Percentiles rank a stretch among this genome's conserved stretches.
Conservation (phyloP, 1,139 yeast species). For the Magnusiomyces magnusii region DNA sequence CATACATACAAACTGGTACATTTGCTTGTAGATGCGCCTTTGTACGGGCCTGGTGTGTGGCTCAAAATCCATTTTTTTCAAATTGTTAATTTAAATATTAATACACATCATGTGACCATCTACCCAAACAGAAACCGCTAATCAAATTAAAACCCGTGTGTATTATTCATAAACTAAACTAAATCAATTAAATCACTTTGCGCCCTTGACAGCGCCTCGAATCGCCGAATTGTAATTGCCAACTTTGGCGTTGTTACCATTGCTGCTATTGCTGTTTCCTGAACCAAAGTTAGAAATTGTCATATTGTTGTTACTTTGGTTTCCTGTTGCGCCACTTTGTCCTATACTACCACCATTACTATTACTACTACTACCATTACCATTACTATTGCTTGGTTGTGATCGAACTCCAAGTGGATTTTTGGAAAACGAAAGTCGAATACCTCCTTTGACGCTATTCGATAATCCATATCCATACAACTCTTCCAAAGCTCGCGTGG, state of each 20-base stretch:
- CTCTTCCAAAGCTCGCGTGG: conserved; percentile 89
- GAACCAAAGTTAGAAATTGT: background rate
- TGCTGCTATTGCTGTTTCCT: background rate
- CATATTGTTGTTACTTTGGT: background rate
- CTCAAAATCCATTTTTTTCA: no score
- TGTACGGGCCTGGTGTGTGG: no score
- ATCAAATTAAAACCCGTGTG: no score
- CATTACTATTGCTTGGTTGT: conserved; percentile 23
- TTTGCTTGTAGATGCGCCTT: no score
- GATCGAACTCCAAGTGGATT: conserved; percentile 89
- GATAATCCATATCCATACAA: conserved; percentile 76
- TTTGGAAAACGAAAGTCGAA: conserved; percentile 85
- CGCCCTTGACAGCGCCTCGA: background rate
- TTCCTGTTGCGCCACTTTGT: background rate
- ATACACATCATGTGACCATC: no score
- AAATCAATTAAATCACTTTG: no score
- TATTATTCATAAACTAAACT: no score
- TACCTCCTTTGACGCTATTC: conserved; percentile 77
- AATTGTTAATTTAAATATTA: no score
- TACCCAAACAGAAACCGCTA: no score
- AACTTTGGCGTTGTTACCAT: background rate
- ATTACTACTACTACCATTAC: background rate
- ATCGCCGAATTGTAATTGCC: background rate
- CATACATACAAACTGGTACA: no score
- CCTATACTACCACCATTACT: background rate